These are phyloP conservation scores for Drechslerella dactyloides DNA, from an alignment of 2,329 filamentous ascomycete genomes.

Conservation along the genomic window DNA sequence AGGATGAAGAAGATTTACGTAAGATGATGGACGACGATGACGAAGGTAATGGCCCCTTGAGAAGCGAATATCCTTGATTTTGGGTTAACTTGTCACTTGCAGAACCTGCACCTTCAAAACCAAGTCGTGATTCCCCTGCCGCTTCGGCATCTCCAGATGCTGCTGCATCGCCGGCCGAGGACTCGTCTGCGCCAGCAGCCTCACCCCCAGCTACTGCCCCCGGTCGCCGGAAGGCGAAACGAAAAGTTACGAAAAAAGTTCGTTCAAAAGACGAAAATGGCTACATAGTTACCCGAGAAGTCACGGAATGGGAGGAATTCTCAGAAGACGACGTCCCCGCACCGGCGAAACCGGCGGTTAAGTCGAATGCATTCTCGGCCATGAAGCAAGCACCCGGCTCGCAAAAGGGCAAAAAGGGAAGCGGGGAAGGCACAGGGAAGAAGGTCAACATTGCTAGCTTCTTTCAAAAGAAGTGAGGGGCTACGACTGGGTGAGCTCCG, in stretches of 20 bases:
- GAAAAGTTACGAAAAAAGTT: slow-evolving; percentile 85
- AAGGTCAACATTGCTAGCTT: slow-evolving; percentile 48
- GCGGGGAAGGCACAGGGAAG: slow-evolving; percentile 18
- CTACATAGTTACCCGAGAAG: slow-evolving; percentile 67
- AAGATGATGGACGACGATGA: slow-evolving; percentile 79
- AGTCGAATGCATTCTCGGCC: slow-evolving; percentile 41
- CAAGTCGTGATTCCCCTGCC: neutral
- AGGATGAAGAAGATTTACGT: slow-evolving; percentile 70
- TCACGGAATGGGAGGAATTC: slow-evolving; percentile 45
- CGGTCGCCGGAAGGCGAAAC: slow-evolving; percentile 75
- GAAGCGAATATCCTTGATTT: slow-evolving; percentile 56
- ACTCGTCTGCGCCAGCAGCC: slow-evolving; percentile 58
- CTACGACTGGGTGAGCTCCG: neutral
- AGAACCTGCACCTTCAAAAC: slow-evolving; percentile 25
- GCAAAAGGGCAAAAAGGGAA: slow-evolving; percentile 42
- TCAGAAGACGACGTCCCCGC: slow-evolving; percentile 43
- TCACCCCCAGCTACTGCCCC: slow-evolving; percentile 64
- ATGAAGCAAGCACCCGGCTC: slow-evolving; percentile 48
- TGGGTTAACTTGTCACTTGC: neutral
- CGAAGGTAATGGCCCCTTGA: slow-evolving; percentile 58
- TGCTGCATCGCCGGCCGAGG: slow-evolving; percentile 53
- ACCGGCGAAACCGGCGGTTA: slow-evolving; percentile 39
- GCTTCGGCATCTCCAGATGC: slow-evolving; percentile 21
- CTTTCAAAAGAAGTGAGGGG: slow-evolving; percentile 37
- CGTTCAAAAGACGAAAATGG: slow-evolving; percentile 86